Percentiles rank a stretch among this genome's conserved stretches.
These are phyloP conservation scores for Ophiostoma populinum DNA, from an alignment of 2,329 filamentous ascomycete species.

Conservation along the genomic window DNA sequence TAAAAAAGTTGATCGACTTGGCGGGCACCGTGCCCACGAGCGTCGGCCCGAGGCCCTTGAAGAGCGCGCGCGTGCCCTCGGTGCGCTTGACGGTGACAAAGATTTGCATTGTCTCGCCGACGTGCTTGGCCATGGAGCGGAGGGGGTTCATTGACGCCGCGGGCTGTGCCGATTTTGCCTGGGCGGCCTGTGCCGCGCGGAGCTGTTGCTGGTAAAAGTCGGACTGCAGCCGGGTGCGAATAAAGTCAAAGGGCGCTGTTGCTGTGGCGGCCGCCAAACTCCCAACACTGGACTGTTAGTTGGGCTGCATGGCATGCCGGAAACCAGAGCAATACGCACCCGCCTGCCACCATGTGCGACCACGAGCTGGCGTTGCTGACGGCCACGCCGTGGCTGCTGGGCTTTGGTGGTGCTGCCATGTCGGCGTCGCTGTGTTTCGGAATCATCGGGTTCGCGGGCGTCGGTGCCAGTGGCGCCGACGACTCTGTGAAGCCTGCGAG, in stretches of 20 bases:
- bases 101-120: slow-evolving; percentile 75
- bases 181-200: slow-evolving; percentile 45
- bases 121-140: slow-evolving; percentile 53
- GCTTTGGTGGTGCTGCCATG: background rate
- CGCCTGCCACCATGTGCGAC: slow-evolving; percentile 84
- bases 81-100: slow-evolving; percentile 60
- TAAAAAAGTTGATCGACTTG: slow-evolving; percentile 82
- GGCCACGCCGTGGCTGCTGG: slow-evolving; percentile 16
- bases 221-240: slow-evolving; percentile 85
- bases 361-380: slow-evolving; percentile 49
- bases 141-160: slow-evolving; percentile 33
- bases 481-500: slow-evolving; percentile 6
- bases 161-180: too few species aligned
- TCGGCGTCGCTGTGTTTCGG: background rate
- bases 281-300: slow-evolving; percentile 53
- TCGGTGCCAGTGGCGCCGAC: background rate
- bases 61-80: slow-evolving; percentile 75
- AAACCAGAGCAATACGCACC: too few species aligned
- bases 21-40: slow-evolving; percentile 79
- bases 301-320: too few species aligned
- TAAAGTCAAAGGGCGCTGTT: slow-evolving; percentile 84
- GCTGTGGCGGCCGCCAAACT: slow-evolving; percentile 84
- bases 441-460: background rate
- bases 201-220: slow-evolving; percentile 87
- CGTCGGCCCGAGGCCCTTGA: slow-evolving; percentile 86